Evolutionary conservation across 1,284 basidiomycete genomes (phyloP).

Genomic region (Microbotryomycetes sp.): DNA sequence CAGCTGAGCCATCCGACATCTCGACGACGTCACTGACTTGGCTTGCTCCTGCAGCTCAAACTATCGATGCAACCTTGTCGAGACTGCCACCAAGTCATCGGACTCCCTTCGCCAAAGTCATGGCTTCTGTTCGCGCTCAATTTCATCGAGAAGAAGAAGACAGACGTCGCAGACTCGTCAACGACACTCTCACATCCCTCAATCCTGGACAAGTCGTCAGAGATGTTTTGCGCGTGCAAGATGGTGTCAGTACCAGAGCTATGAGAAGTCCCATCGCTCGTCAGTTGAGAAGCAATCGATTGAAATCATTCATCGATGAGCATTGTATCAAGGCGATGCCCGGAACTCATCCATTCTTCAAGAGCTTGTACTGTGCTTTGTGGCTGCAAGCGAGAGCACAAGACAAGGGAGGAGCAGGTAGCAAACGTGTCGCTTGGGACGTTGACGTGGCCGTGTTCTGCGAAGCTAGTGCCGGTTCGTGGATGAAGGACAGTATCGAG

Average conservation of each 20-base stretch:
- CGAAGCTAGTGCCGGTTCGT: constrained; percentile 31
- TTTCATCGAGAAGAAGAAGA: constrained; percentile 19
- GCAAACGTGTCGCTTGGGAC: constrained; percentile 31
- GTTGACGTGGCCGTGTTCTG: constrained; percentile 33
- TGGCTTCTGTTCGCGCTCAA: constrained; percentile 14
- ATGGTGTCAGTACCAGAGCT: constrained; percentile 3
- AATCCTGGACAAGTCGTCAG: constrained; percentile 8
- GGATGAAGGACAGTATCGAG: constrained; percentile 29
- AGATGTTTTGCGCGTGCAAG: constrained; percentile 7
- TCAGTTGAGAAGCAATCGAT: neutral
- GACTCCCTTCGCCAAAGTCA: constrained; percentile 19
- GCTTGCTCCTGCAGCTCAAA: neutral
- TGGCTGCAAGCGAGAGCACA: constrained; percentile 24
- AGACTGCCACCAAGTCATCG: constrained; percentile 13
- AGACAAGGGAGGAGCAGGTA: constrained; percentile 18
- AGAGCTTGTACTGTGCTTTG: constrained; percentile 22
- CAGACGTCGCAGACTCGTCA: constrained; percentile 4
- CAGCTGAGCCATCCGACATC: neutral
- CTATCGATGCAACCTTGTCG: constrained; percentile 15
- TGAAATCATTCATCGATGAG: constrained; percentile 12
- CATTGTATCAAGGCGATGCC: constrained; percentile 20
- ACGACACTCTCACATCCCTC: constrained; percentile 2
- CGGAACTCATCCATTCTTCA: constrained; percentile 29
- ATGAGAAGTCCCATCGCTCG: constrained; percentile 7
- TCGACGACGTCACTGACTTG: neutral